Conservation (phyloP, 202 grass and related monocot species). For the Panicum hallii region DNA sequence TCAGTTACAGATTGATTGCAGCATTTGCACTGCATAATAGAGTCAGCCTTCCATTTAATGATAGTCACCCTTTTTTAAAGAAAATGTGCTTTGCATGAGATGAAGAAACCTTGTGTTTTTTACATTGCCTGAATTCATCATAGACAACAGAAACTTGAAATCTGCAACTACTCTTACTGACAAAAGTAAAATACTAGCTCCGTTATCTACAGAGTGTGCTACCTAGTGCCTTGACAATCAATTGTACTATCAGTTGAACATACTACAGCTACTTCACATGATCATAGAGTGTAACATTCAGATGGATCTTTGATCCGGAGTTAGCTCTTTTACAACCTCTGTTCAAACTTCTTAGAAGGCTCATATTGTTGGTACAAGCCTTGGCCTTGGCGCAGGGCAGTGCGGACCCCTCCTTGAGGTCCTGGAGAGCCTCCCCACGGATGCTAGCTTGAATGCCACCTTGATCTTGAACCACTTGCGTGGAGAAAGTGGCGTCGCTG, state of each 20-base stretch:
- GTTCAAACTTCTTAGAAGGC: neutral
- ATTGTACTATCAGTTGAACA: slow-evolving; percentile 38
- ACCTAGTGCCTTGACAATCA: slow-evolving; percentile 11
- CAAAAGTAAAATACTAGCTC: slow-evolving; percentile 19
- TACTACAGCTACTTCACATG: slow-evolving; percentile 29
- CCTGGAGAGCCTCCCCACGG: slow-evolving; percentile 42
- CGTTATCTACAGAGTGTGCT: slow-evolving; percentile 1
- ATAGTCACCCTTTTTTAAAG: neutral
- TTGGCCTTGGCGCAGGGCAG: slow-evolving; percentile 37
- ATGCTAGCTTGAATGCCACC: slow-evolving; percentile 57
- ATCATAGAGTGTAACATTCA: neutral
- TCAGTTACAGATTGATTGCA: neutral
- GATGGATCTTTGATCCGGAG: slow-evolving; percentile 40
- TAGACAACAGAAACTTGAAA: slow-evolving; percentile 18
- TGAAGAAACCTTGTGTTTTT: neutral
- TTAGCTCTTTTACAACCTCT: slow-evolving; percentile 17
- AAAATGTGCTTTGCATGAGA: slow-evolving; percentile 24
- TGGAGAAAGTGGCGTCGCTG: slow-evolving; percentile 43
- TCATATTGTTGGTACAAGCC: slow-evolving; percentile 54
- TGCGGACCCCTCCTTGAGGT: slow-evolving; percentile 22
- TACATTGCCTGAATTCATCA: slow-evolving; percentile 18
- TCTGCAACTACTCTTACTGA: neutral
- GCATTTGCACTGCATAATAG: neutral
- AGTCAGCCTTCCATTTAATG: neutral
- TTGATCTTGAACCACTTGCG: slow-evolving; percentile 65